Evolutionary conservation across 495 filamentous ascomycete genomes (phyloP), one percentile per base, ranked within the genome.

Genomic region (Neurospora pannonica): DNA sequence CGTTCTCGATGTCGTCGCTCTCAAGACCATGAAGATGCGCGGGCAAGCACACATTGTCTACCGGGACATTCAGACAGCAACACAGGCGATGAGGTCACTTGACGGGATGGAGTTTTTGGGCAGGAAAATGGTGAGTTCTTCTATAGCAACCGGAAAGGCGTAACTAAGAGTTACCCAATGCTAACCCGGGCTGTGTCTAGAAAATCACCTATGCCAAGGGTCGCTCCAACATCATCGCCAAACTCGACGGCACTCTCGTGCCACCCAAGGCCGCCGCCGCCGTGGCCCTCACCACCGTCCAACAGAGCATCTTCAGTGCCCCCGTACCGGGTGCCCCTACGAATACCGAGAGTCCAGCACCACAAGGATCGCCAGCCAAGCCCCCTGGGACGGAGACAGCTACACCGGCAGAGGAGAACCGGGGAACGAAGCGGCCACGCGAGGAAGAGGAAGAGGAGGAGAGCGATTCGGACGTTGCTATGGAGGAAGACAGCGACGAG

Each of bases 21-120:
- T 97, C 78, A 94, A 93, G 83, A 96, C 93, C 0, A 85, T 85
- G 78, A 94, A 94, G 83, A 95, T 97, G 92, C 92, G 97, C 42
- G 96, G 96, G 3, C 96, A 98, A 81, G 97, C 96, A 71, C 95
- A 98, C 79, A 86, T 99, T 69, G 93, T 95, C 4, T 98, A 93
- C 81, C 89, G 92, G 74, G 96, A 99, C 79, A 84, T 95, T 15
- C 91, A 95, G 73, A 88, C 91, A 4, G 94, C 93, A 67, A 96
- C 94, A 38, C 93, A 97, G 78, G 96, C 96, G 3, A 92, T 98
- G 90, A 87, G 95, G 72, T 89, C 92, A 38, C 84, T 97, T 36
- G 91, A 98, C 76, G 94, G 93, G 0, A 93, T 94, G 77, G 89
- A 95, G 19, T 93, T 98, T 77, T 91, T 95, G 74, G 96, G 95